Conservation (phyloP, 257 asterid species). For the Forsythia viridissima region DNA sequence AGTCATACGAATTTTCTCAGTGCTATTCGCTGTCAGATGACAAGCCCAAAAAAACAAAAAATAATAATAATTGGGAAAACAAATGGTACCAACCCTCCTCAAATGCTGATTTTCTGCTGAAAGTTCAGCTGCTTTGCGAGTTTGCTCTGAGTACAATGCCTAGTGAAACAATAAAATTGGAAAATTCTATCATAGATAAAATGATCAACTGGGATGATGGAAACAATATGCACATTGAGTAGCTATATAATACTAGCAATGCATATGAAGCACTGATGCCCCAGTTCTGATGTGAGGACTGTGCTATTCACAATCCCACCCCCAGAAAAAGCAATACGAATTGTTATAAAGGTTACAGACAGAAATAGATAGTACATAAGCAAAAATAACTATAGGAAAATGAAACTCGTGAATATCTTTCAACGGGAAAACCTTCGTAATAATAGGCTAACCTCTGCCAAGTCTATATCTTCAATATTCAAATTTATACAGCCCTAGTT, state of each 20-base stretch:
- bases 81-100: conserved; percentile 45
- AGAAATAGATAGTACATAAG: neutral
- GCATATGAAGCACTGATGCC: neutral
- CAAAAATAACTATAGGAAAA: too few relatives aligned
- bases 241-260: neutral
- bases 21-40: neutral
- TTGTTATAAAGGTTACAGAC: neutral
- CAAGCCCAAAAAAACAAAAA: neutral
- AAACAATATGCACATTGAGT: neutral
- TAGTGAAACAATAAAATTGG: conserved; percentile 18
- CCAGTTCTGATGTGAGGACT: neutral
- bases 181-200: neutral
- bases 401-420: too few relatives aligned
- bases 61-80: neutral
- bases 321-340: neutral
- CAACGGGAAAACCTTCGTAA: neutral
- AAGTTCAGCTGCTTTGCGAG: conserved; percentile 43
- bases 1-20: neutral
- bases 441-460: neutral
- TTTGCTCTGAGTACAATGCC: conserved; percentile 58
- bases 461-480: neutral
- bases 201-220: neutral
- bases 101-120: conserved; percentile 52
- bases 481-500: too few relatives aligned
- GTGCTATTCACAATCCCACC: neutral